These are phyloP conservation scores for Lentinus tigrinus DNA, from an alignment of 768 basidiomycete genomes.

Conservation along the genomic window DNA sequence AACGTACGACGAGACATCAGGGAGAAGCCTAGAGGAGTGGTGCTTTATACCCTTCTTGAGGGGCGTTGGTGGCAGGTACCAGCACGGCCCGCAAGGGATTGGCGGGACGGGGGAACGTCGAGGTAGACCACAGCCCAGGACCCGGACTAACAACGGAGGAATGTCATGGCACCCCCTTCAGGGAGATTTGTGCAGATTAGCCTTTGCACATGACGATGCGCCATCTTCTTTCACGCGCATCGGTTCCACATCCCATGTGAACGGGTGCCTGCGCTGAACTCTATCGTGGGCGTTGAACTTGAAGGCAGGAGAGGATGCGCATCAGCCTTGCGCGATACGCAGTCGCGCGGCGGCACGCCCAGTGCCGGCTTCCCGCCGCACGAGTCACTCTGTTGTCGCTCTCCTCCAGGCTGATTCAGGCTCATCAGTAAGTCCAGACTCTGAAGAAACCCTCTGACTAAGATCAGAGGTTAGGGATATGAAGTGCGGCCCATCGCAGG, in stretches of 20 bases:
- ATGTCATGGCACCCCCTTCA: neutral
- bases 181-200: neutral
- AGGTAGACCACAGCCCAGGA: neutral
- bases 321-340: no score
- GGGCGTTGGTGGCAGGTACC: neutral
- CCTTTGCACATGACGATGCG: constrained; percentile 11
- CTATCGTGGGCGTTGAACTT: neutral
- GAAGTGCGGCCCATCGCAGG: no score
- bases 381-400: no score
- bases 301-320: neutral
- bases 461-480: no score
- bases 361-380: no score
- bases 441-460: no score
- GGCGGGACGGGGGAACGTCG: neutral
- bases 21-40: neutral
- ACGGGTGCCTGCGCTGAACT: neutral
- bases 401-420: no score
- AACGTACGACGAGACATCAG: neutral
- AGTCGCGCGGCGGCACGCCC: no score
- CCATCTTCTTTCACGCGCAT: neutral
- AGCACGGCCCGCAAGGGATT: neutral
- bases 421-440: no score
- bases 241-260: neutral
- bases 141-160: constrained; percentile 8
- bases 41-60: constrained; percentile 7